These are phyloP conservation scores for Globisporangium orthogonon DNA, from an alignment of 352 stramenopile genomes.

Conservation along the genomic window DNA sequence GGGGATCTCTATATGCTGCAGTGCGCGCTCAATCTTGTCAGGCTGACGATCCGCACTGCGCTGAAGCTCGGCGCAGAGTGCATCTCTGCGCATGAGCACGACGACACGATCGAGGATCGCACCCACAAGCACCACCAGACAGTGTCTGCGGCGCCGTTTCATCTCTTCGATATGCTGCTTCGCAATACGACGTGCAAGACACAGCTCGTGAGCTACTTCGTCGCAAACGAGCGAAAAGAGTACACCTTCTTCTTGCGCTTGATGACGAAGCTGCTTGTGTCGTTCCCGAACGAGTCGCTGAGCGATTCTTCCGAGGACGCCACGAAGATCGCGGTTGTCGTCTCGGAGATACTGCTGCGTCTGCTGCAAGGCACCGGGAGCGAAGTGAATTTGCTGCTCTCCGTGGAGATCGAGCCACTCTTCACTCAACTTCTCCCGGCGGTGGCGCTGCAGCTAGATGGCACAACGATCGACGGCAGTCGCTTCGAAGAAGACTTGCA, in stretches of 20 bases:
- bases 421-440: slow-evolving; percentile 50
- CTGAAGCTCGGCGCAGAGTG: slow-evolving; percentile 64
- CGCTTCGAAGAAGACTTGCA: slow-evolving; percentile 18
- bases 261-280: slow-evolving; percentile 52
- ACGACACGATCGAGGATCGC: slow-evolving; percentile 18
- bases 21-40: slow-evolving; percentile 52
- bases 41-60: slow-evolving; percentile 47
- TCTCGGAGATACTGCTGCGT: slow-evolving; percentile 35
- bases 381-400: slow-evolving; percentile 32
- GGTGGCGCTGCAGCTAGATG: slow-evolving; percentile 24
- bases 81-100: slow-evolving; percentile 27
- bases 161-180: slow-evolving; percentile 41
- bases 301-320: slow-evolving; percentile 11
- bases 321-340: slow-evolving; percentile 24
- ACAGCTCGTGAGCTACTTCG: slow-evolving; percentile 53
- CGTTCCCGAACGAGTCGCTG: slow-evolving; percentile 40
- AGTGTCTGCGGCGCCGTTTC: slow-evolving; percentile 42
- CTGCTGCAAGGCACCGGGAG: slow-evolving; percentile 36
- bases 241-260: slow-evolving; percentile 64
- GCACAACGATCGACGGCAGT: background rate
- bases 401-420: slow-evolving; percentile 33
- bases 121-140: slow-evolving; percentile 9
- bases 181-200: slow-evolving; percentile 36
- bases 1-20: slow-evolving; percentile 51
- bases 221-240: slow-evolving; percentile 49